Percentiles rank a stretch among this genome's conserved stretches.
Conservation (phyloP, 1,284 basidiomycete species). For the Heterobasidion irregulare region DNA sequence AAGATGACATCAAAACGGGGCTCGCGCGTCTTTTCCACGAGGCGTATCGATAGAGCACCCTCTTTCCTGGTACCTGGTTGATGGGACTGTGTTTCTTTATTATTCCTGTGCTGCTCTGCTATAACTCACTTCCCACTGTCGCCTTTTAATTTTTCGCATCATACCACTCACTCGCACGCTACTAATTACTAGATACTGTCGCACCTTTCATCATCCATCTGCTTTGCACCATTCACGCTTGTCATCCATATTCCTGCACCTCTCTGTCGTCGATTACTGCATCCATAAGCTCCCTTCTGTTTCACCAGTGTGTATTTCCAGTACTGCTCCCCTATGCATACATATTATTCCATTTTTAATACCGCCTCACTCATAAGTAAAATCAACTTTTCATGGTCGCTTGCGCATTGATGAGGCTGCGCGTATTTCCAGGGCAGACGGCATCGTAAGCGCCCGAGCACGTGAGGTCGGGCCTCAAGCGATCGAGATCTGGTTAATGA, state of each 20-base stretch:
- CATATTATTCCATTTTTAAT: constrained; percentile 5
- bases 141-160: constrained; percentile 7
- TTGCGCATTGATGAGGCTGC: neutral
- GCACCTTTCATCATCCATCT: constrained; percentile 9
- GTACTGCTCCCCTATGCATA: neutral
- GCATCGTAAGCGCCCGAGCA: neutral
- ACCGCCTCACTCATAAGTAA: neutral
- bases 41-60: constrained; percentile 4
- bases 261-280: neutral
- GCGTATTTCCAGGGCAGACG: too few relatives aligned
- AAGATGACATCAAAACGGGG: constrained; percentile 15
- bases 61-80: constrained; percentile 1
- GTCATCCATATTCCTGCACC: constrained; percentile 11
- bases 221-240: constrained; percentile 5
- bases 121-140: neutral
- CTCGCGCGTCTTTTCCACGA: constrained; percentile 13
- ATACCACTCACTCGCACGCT: constrained; percentile 1
- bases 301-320: constrained; percentile 10
- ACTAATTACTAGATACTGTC: constrained; percentile 6
- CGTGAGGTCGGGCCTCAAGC: neutral
- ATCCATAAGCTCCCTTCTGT: constrained; percentile 4
- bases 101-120: neutral
- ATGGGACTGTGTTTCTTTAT: constrained; percentile 1
- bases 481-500: neutral
- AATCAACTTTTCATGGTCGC: neutral